Base-by-base conservation (phyloP, 148 eudicot species). In the Cornus florida region DNA sequence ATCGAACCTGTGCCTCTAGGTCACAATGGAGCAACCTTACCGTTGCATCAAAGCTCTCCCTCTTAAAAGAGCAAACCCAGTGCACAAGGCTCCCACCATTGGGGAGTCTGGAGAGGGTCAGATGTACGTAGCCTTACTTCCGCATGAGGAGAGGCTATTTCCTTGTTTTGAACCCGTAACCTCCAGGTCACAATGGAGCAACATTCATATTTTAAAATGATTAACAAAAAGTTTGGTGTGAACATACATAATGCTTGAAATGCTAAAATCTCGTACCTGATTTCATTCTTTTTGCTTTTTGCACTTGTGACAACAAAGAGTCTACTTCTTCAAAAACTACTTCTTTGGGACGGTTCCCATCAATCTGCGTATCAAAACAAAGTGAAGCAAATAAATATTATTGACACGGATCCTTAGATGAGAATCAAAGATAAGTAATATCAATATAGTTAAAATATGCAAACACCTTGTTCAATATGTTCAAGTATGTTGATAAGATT, bases 301-400 rank as follows among this genome's bases (percentile, higher is more conserved):
- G 84, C 70, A 91, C 86, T 74, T 85, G 81, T 77, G 74, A 83
- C 79, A 96, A 80, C 80, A 86, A 69, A 46, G 87, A 83, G 32
- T 79, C 84, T 81, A 96, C 86, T 74, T 94, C 99, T 72, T 73
- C 75, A 80, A 89, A 96, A 38, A 96, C 87, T 39, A 80, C 83
- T 67, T 90, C 95, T 89, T 96, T 96, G 32, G 91, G 79, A 81
- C 90, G 91, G 82, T 96, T 93, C 75, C 99, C 98, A 87, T 96
- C 94, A 81, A 96, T 72, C 99, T 96, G 84, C 75, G 71, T 48
- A 33, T 65, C 13, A 59, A 72, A 68, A 57, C 78, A 80, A 31
- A 70, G 77, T 72, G 50, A 33, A 80, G 22, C 59, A 56, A 33
- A 85, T 23, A 33, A 82, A 76, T 46, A 74, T 81, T 80, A 79